Base-by-base conservation (phyloP, 129 eudicot species). In the Apium graveolens region DNA sequence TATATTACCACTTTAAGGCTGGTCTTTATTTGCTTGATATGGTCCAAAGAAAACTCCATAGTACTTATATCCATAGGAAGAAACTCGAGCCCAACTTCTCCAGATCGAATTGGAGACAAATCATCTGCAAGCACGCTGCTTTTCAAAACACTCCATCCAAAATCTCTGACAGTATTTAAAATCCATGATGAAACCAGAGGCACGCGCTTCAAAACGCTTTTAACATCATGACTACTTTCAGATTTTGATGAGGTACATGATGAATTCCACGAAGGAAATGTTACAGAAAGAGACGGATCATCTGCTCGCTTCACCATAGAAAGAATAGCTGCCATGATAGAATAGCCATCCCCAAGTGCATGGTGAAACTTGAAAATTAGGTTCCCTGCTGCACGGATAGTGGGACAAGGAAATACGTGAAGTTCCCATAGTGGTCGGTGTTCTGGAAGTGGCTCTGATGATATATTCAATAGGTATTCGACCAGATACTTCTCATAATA, bases 321-420 rank as follows among this genome's bases (percentile, higher is more conserved):
- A 16, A 86, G 83, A 27, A 86, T 72, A 3, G 82, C 80, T 10
- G 86, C 90, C 81, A 86, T 81, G 2, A 86, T 39, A 43, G 90
- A 81, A 70, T 83, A 86, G 31, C 90, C 90, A 68, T 86, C 87
- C 5, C 90, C 90, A 20, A 86, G 82, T 2, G 90, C 84, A 51
- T 86, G 90, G 82, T 86, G 85, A 42, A 86, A 39, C 82, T 86
- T 86, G 78, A 84, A 81, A 7, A 86, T 18, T 3, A 74, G 0
- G 37, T 70, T 77, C 60, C 90, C 90, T 1, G 83, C 72, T 27
- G 90, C 82, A 39, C 68, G 84, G 81, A 2, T 2, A 8, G 87
- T 84, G 4, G 90, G 90, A 65, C 78, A 86, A n/a, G 79, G 79
- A 12, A 81, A 4, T n/a, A 86, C 13, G 66, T 86, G 90, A 24